These are phyloP conservation scores for Aspergillus indologenus DNA, from an alignment of 495 filamentous ascomycete species.

Conservation along the genomic window DNA sequence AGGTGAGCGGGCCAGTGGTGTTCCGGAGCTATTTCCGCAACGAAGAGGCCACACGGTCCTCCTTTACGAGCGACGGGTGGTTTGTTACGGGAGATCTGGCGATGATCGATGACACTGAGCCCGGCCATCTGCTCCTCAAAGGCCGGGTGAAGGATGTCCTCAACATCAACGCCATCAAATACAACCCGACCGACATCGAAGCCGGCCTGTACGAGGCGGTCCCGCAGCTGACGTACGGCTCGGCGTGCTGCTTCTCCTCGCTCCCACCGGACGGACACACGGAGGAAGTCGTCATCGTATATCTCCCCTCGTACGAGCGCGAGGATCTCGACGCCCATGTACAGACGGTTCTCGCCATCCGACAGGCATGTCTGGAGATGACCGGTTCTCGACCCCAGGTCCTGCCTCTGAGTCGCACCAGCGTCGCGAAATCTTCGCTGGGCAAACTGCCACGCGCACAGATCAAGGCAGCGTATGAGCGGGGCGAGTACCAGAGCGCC, in stretches of 20 bases:
- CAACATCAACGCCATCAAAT: slow-evolving; percentile 2
- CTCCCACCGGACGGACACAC: neutral
- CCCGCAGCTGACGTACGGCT: slow-evolving; percentile 12
- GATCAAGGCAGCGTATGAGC: slow-evolving; percentile 20
- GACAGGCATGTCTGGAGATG: neutral
- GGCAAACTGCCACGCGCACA: slow-evolving; percentile 48
- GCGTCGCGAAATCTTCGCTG: slow-evolving; percentile 20
- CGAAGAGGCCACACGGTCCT: slow-evolving; percentile 7
- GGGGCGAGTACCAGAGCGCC: slow-evolving; percentile 7
- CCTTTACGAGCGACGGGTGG: slow-evolving; percentile 1
- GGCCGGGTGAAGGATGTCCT: neutral
- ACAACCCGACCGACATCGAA: neutral
- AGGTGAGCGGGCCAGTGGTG: neutral
- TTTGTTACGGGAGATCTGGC: neutral
- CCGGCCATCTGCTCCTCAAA: slow-evolving; percentile 16
- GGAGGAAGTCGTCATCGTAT: slow-evolving; percentile 27
- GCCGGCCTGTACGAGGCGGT: neutral
- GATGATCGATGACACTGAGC: neutral
- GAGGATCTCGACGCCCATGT: slow-evolving; percentile 4
- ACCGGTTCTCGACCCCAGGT: neutral
- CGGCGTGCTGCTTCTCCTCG: slow-evolving; percentile 24
- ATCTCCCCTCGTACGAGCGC: slow-evolving; percentile 12
- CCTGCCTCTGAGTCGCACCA: slow-evolving; percentile 2
- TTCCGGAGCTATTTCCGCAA: slow-evolving; percentile 3
- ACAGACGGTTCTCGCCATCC: neutral